Evolutionary conservation across 208 protist species (phyloP).

Genomic region (Phytomonas francai): DNA sequence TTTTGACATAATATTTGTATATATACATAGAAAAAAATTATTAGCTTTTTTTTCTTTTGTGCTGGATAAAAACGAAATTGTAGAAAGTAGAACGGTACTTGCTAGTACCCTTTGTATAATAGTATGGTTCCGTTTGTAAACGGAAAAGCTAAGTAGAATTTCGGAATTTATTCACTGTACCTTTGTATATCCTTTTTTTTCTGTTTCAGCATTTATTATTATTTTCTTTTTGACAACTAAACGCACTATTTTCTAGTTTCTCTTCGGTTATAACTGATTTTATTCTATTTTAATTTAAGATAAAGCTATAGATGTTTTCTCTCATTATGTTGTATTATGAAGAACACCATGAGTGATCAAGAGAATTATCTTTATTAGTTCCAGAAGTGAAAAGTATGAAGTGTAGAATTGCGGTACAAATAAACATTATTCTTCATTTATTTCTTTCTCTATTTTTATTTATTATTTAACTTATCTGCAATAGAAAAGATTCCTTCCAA

Average conservation of each 20-base stretch:
- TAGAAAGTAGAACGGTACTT: not conserved
- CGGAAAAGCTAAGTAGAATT: not conserved
- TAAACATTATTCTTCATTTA: not conserved
- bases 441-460: not conserved
- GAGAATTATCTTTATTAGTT: not conserved
- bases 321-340: not conserved
- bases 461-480: not conserved
- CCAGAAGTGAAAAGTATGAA: not conserved
- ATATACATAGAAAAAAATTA: not conserved
- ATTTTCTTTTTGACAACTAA: not conserved
- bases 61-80: not conserved
- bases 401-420: not conserved
- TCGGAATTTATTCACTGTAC: not conserved
- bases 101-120: not conserved
- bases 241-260: not conserved
- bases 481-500: not conserved
- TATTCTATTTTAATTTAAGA: not conserved
- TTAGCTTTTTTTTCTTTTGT: slow-evolving; percentile 2
- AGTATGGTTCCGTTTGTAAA: not conserved
- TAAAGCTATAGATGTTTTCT: not conserved
- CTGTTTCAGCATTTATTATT: not conserved
- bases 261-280: not conserved
- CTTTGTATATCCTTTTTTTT: not conserved
- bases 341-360: not conserved
- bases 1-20: not conserved